Evolutionary conservation across 306 rosid species (phyloP).

Genomic region (Pachyrhizus erosus): DNA sequence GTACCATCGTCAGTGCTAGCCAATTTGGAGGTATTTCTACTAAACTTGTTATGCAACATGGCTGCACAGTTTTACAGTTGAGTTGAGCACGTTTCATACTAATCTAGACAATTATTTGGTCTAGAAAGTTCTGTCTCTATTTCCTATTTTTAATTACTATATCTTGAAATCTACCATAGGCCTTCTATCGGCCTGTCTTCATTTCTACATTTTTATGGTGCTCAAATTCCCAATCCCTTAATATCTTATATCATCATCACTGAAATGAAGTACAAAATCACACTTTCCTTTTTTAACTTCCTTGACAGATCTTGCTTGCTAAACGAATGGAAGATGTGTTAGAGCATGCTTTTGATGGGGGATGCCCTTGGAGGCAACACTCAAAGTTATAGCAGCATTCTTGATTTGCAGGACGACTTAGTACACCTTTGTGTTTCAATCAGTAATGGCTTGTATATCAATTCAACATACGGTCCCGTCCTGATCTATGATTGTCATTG

Average conservation of each 20-base stretch:
- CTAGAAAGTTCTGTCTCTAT: neutral
- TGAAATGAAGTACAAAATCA: slow-evolving; percentile 18
- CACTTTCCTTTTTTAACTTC: slow-evolving; percentile 6
- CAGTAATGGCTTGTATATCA: slow-evolving; percentile 32
- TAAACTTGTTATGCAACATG: slow-evolving; percentile 26
- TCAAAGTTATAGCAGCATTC: slow-evolving; percentile 67
- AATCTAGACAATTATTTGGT: neutral
- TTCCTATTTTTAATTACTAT: neutral
- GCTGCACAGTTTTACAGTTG: neutral
- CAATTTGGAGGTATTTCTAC: slow-evolving; percentile 76
- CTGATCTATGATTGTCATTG: slow-evolving; percentile 31
- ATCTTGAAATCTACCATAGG: neutral
- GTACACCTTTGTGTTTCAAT: slow-evolving; percentile 25
- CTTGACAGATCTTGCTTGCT: slow-evolving; percentile 69
- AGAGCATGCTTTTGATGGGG: slow-evolving; percentile 86
- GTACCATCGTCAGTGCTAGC: slow-evolving; percentile 89
- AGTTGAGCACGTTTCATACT: slow-evolving; percentile 14
- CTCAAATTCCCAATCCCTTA: slow-evolving; percentile 35
- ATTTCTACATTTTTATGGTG: slow-evolving; percentile 15
- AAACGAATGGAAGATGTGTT: slow-evolving; percentile 84
- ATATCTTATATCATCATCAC: neutral
- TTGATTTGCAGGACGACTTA: neutral
- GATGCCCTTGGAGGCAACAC: slow-evolving; percentile 78
- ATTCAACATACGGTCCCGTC: slow-evolving; percentile 30
- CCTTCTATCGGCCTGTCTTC: neutral